Base-by-base conservation (phyloP, 768 basidiomycete species). In the Steccherinum ochraceum region DNA sequence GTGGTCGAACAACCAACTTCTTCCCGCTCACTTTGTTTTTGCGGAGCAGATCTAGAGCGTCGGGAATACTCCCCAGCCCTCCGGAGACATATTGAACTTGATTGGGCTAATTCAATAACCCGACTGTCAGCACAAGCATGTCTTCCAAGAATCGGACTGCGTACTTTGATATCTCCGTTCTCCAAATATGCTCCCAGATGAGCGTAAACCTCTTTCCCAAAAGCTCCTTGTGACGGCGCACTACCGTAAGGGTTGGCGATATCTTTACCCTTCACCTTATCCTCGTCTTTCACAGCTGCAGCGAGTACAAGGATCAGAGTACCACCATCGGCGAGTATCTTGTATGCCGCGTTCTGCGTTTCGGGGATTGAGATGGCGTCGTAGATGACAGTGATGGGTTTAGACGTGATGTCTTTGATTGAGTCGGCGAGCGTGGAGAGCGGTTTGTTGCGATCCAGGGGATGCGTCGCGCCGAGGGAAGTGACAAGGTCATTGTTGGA, bases 161-260 rank as follows among this genome's bases (percentile, higher is more conserved):
- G 2, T 16, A 61, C 60, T 56, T 59, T 59, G 43, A 61, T 50
- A 11, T 55, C 52, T 3, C 60, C 58, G 16, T 40, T 30, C 42
- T 39, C 54, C 11, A 61, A 50, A 45, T 59, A 45, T 19, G 5
- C 53, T 0, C 54, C 40, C 16, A 61, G 41, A 51, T 45, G 41
- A 52, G 35, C 60, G 39, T 56, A 48, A 3, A 27, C 24, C 20
- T 48, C 49, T 3, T 41, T 13, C 3, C 54, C 48, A 12, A 54
- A 51, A 5, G 39, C 43, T n/a, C n/a, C n/a, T n/a, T n/a, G n/a
- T n/a, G n/a, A n/a, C n/a, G n/a, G n/a, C n/a, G n/a, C n/a, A n/a
- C n/a, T n/a, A 1, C 61, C 57, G n/a, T 46, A 64, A 12, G 80
- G 75, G 46, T 75, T 71, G n/a, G 81, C 72, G 42, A 67, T 67